Percentiles rank a stretch among this genome's conserved stretches.
phyloP scores from a whole-genome alignment of 371 early-diverging fungal species.

The Rhizopus arrhizus region DNA sequence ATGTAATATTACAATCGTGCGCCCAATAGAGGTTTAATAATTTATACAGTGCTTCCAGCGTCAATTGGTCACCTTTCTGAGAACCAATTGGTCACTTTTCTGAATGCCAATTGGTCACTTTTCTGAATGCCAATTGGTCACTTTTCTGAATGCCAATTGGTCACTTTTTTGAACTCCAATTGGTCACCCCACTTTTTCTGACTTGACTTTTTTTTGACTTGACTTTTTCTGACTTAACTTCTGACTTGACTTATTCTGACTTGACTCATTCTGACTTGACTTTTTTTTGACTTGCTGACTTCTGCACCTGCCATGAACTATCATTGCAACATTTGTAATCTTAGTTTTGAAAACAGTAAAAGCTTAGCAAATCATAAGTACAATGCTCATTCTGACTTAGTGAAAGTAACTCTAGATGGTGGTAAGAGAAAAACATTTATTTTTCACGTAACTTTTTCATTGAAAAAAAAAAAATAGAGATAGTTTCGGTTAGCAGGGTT shows the following conservation, averaged over 20 bases:
- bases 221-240: not conserved
- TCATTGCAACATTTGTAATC: constrained; percentile 6
- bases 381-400: constrained; percentile 8
- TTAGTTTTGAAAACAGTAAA: constrained; percentile 11
- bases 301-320: not conserved
- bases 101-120: no score
- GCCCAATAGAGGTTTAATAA: no score
- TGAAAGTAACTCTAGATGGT: constrained; percentile 5
- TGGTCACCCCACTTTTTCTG: no score
- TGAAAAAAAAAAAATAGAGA: constrained; percentile 9
- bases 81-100: no score
- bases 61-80: no score
- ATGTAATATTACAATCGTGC: no score
- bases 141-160: no score
- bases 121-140: no score
- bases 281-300: not conserved
- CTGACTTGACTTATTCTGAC: no score
- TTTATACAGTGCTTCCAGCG: no score
- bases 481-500: constrained; percentile 7
- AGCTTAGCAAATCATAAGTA: constrained; percentile 12
- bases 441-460: constrained; percentile 3
- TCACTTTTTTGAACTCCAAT: no score
- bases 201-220: constrained; percentile 1
- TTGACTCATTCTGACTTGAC: not conserved
- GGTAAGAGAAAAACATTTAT: constrained; percentile 11